phyloP scores from a whole-genome alignment of 2,329 filamentous ascomycete species.

The Aspergillus sclerotialis region DNA sequence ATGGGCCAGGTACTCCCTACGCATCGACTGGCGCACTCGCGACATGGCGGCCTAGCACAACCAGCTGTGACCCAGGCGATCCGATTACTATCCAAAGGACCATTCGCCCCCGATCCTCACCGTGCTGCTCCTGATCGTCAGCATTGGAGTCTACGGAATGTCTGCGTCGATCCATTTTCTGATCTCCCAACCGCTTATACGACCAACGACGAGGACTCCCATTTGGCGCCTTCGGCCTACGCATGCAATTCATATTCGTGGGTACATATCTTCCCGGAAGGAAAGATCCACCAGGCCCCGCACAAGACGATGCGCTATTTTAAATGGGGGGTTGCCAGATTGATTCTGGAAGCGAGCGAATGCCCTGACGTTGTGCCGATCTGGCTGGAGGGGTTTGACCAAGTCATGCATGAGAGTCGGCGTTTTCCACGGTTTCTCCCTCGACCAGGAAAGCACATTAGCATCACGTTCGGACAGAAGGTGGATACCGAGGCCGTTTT shows the following conservation, averaged over 20 bases:
- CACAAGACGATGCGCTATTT: conserved; percentile 83
- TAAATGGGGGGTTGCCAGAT: conserved; percentile 90
- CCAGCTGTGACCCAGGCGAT: conserved; percentile 82
- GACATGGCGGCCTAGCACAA: conserved; percentile 79
- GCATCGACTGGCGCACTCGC: conserved; percentile 71
- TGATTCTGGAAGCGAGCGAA: conserved; percentile 84
- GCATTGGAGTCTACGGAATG: conserved; percentile 32
- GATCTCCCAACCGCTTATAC: conserved; percentile 36
- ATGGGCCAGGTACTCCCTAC: conserved; percentile 86
- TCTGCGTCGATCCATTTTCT: conserved; percentile 42
- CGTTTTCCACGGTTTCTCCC: conserved; percentile 75
- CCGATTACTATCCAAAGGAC: conserved; percentile 66
- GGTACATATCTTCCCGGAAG: conserved; percentile 96
- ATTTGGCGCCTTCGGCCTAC: conserved; percentile 66
- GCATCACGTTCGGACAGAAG: conserved; percentile 54
- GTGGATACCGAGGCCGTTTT: conserved; percentile 69
- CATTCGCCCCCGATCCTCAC: conserved; percentile 48
- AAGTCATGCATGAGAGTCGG: conserved; percentile 80
- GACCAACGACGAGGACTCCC: conserved; percentile 38
- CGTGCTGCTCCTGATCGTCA: conserved; percentile 26
- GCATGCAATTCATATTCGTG: conserved; percentile 65
- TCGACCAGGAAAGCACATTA: conserved; percentile 60
- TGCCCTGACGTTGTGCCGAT: conserved; percentile 86
- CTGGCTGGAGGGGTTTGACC: conserved; percentile 85
- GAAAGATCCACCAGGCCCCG: conserved; percentile 82